Evolutionary conservation across 768 basidiomycete genomes (phyloP).

Genomic region (Pulveroboletus sp.): DNA sequence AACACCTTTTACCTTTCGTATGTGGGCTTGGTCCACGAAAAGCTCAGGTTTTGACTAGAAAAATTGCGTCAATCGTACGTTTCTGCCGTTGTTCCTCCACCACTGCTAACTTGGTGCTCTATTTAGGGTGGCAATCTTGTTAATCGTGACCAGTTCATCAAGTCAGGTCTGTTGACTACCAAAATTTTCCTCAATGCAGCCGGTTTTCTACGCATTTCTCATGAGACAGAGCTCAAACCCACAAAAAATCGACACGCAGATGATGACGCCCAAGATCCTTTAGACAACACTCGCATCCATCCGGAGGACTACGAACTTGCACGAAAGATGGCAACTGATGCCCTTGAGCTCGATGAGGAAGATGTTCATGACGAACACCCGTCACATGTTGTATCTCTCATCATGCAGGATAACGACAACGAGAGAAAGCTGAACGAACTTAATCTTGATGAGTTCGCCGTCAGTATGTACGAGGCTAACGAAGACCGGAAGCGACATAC

Average conservation of each 20-base stretch:
- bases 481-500: slow-evolving; percentile 85
- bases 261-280: slow-evolving; percentile 75
- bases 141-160: slow-evolving; percentile 87
- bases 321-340: slow-evolving; percentile 97
- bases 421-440: slow-evolving; percentile 82
- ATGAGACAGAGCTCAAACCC: slow-evolving; percentile 60
- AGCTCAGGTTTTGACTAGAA: slow-evolving; percentile 76
- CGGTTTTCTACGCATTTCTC: slow-evolving; percentile 83
- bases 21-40: slow-evolving; percentile 95
- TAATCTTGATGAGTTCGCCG: slow-evolving; percentile 93
- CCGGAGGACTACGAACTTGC: slow-evolving; percentile 97
- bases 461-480: slow-evolving; percentile 81
- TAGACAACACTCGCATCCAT: slow-evolving; percentile 95
- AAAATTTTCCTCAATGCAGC: slow-evolving; percentile 91
- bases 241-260: slow-evolving; percentile 56
- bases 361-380: slow-evolving; percentile 91
- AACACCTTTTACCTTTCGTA: slow-evolving; percentile 82
- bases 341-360: slow-evolving; percentile 95
- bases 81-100: neutral
- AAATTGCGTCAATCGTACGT: slow-evolving; percentile 71
- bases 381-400: slow-evolving; percentile 78
- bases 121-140: slow-evolving; percentile 77
- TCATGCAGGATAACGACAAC: slow-evolving; percentile 80
- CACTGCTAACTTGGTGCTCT: neutral
- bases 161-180: slow-evolving; percentile 70